Evolutionary conservation across 176 grass and related monocot species (phyloP), one percentile per base, ranked within the genome.

Genomic region (Rhynchospora tenuis): DNA sequence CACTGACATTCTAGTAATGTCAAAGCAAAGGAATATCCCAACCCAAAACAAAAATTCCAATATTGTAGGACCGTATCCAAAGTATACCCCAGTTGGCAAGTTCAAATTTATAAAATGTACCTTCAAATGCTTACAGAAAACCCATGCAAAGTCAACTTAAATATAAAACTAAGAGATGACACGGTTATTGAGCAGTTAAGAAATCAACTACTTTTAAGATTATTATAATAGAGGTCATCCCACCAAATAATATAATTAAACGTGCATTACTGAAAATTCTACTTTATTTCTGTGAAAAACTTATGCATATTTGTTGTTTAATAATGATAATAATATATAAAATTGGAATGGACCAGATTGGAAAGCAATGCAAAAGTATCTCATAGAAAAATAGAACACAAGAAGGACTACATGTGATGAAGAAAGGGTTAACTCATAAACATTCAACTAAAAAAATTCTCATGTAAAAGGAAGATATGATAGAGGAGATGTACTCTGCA

Each of bases 21-120:
- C 83, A 85, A 89, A 86, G 65, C 81, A 86, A 42, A 85, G 65
- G 90, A 94, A 90, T 92, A 92, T 92, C 89, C 90, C 90, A 70
- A 83, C 85, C 66, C 66, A 86, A 61, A 94, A 90, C 83, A 79
- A 78, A 90, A 83, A 88, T 91, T 67, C 75, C 88, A 81, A 50
- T 54, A 68, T 90, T 57, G 61, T 83, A 83, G 62, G 71, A 79
- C 38, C 72, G 79, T 56, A 82, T 13, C 43, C 66, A 59, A 88
- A 88, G 84, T 68, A 43, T 55, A 72, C 67, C 75, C 85, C 70
- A 89, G 81, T 78, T 60, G 13, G 14, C 86, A 89, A 67, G 77
- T 92, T 80, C 80, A 43, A 78, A 81, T 28, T 44, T 71, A 79
- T 65, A 83, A 43, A 83, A 89, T 91, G 81, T 44, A 80, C 48